Evolutionary conservation across 2,329 filamentous ascomycete species (phyloP), one percentile per base, ranked within the genome.

Genomic region (Cladosporium sp.): DNA sequence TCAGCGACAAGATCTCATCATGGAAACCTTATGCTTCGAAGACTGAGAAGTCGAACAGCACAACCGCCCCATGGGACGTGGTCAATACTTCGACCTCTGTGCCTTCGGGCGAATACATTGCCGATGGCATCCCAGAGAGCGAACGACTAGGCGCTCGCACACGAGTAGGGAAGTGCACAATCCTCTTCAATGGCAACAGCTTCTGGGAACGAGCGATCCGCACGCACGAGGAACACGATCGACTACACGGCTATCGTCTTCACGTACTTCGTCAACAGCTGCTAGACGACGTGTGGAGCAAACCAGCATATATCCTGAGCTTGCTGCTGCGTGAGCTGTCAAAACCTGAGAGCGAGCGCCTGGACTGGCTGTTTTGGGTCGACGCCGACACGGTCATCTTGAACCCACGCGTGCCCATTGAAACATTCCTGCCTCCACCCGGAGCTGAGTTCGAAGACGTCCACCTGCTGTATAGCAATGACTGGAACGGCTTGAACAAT

Each of bases 361-460:
- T 77, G 12, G 72, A 77, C 54, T 78, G 75, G 75, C 66, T 78
- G 5, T 67, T 77, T 62, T 78, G 76, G 75, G 70, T 74, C 1
- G 76, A 78, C 54, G 73, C 73, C n/a, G 76, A 78, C 60, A 76
- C 74, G 1, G 67, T 77, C 5, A 70, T 78, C n/a, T 66, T 78
- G 30, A 76, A 78, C 47, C 75, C 75, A 3, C 69, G 75, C 58
- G 69, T 76, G 5, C 74, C 74, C 0, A 68, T 76, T 40, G 70
- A 75, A 19, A 70, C 68, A 2, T 78, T 77, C 60, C 64, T 77
- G 5, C 76, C 75, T 2, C 72, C 72, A 0, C 59, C 62, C 7
- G 66, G 64, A 6, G 57, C 60, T 11, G 70, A 70, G 37, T 72
- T 72, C 47, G 69, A 72, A n/a, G 66, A 73, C 38, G 65, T 73